phyloP scores from a whole-genome alignment of 306 rosid species.

The Canavalia ensiformis region DNA sequence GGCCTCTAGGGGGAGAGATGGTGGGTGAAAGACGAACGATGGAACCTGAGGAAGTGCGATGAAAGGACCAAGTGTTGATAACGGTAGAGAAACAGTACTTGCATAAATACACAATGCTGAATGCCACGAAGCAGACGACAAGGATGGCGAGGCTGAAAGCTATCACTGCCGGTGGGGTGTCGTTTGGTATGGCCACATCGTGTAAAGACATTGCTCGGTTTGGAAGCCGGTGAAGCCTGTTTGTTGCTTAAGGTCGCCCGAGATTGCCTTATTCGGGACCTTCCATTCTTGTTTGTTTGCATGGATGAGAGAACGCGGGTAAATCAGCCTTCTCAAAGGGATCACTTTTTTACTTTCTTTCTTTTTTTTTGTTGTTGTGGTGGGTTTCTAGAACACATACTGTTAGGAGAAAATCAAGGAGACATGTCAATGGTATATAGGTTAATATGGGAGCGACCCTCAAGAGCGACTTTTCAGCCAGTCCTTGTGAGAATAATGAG shows the following conservation, averaged over 20 bases:
- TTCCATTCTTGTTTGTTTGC: slow-evolving; percentile 48
- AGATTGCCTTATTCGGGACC: slow-evolving; percentile 49
- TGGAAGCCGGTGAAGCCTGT: not conserved
- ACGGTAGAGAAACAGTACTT: slow-evolving; percentile 52
- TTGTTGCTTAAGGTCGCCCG: slow-evolving; percentile 35
- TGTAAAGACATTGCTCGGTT: too few species aligned
- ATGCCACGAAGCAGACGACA: slow-evolving; percentile 55
- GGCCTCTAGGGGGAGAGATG: slow-evolving; percentile 53
- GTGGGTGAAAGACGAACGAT: slow-evolving; percentile 36
- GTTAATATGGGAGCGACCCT: slow-evolving; percentile 51
- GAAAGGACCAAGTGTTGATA: slow-evolving; percentile 49
- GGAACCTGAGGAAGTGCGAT: slow-evolving; percentile 49
- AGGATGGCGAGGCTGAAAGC: slow-evolving; percentile 60
- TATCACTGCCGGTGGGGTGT: slow-evolving; percentile 55
- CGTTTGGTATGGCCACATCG: not conserved
- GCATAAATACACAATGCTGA: slow-evolving; percentile 61
- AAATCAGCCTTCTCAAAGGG: not conserved
- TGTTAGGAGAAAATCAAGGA: slow-evolving; percentile 45
- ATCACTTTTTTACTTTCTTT: not conserved
- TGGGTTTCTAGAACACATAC: slow-evolving; percentile 4
- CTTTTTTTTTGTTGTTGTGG: not conserved
- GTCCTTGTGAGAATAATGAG: slow-evolving; percentile 55
- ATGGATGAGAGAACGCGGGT: slow-evolving; percentile 47
- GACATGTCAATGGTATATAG: slow-evolving; percentile 39
- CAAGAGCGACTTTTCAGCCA: slow-evolving; percentile 50